Evolutionary conservation across 1,284 basidiomycete genomes (phyloP).

Genomic region (Sporisorium exsertum): DNA sequence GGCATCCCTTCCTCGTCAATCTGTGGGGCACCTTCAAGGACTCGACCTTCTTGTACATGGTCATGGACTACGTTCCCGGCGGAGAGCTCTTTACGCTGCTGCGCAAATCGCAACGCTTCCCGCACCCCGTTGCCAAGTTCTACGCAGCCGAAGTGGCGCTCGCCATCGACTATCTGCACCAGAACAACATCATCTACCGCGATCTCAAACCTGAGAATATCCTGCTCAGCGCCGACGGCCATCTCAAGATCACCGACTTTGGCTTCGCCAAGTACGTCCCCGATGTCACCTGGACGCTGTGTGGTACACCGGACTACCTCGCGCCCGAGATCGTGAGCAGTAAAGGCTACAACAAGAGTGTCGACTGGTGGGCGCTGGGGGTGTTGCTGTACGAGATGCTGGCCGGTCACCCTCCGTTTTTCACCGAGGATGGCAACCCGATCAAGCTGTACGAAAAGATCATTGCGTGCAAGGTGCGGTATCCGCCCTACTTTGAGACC

Average conservation of each 20-base stretch:
- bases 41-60: slow-evolving; percentile 94
- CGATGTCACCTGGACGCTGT: slow-evolving; percentile 95
- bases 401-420: slow-evolving; percentile 67
- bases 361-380: slow-evolving; percentile 98
- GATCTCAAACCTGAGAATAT: slow-evolving; percentile 99
- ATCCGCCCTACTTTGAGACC: slow-evolving; percentile 84
- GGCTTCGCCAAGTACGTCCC: slow-evolving; percentile 94
- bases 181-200: slow-evolving; percentile 92
- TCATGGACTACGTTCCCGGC: slow-evolving; percentile 99
- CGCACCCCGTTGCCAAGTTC: slow-evolving; percentile 98
- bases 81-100: slow-evolving; percentile 85
- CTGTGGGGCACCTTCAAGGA: slow-evolving; percentile 99
- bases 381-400: slow-evolving; percentile 80
- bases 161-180: slow-evolving; percentile 91
- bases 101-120: slow-evolving; percentile 80
- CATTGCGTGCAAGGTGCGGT: slow-evolving; percentile 84
- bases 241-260: slow-evolving; percentile 98
- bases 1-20: slow-evolving; percentile 97
- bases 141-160: slow-evolving; percentile 97
- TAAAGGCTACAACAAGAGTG: slow-evolving; percentile 94
- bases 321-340: slow-evolving; percentile 76
- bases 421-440: slow-evolving; percentile 74
- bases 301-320: slow-evolving; percentile 86
- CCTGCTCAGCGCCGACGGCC: slow-evolving; percentile 89
- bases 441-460: slow-evolving; percentile 95